These are phyloP conservation scores for Mycena crocata DNA, from an alignment of 768 basidiomycete species.

Conservation along the genomic window DNA sequence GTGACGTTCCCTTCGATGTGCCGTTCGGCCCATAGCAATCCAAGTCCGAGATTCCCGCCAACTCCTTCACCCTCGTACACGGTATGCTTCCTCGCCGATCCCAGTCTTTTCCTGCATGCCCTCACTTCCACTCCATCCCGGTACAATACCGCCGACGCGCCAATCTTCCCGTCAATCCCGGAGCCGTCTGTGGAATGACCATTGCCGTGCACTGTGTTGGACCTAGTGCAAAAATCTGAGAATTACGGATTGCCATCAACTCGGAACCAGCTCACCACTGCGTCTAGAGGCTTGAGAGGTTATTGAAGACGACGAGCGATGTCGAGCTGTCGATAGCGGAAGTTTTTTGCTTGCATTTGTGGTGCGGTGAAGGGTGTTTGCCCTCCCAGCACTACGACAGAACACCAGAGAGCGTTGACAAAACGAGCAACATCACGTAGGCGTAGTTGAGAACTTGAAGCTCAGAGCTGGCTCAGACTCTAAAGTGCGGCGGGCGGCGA, in stretches of 20 bases:
- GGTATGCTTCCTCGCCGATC: no score
- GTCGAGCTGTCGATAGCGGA: slow-evolving; percentile 18
- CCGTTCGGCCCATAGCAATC: no score
- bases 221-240: slow-evolving; percentile 10
- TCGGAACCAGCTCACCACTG: slow-evolving; percentile 24
- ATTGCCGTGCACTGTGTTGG: slow-evolving; percentile 31
- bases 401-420: slow-evolving; percentile 3
- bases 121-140: no score
- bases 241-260: not conserved
- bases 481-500: no score
- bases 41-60: no score
- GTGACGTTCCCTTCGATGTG: no score
- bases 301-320: slow-evolving; percentile 34
- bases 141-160: no score
- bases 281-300: slow-evolving; percentile 30
- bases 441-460: not conserved
- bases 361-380: not conserved
- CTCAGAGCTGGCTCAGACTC: not conserved
- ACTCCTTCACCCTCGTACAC: no score
- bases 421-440: not conserved
- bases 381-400: not conserved
- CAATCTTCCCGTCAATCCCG: not conserved
- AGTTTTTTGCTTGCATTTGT: not conserved
- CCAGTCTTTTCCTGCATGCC: no score
- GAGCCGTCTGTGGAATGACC: slow-evolving; percentile 4